Conservation (phyloP, 768 basidiomycete species). For the Kwoniella sp. region DNA sequence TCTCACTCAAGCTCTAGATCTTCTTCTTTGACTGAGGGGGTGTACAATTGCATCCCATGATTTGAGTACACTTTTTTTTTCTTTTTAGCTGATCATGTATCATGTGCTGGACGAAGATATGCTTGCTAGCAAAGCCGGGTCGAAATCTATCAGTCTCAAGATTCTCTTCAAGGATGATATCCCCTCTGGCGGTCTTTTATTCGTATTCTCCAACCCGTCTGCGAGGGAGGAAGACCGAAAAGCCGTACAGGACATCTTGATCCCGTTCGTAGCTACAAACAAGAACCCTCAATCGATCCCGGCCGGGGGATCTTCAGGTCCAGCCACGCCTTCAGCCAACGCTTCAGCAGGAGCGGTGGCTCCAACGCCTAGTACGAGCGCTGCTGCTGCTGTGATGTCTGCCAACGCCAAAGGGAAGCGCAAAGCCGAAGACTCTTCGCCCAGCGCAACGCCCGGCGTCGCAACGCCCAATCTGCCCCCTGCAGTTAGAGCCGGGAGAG, state of each 20-base stretch:
- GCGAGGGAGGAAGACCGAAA: conserved; percentile 43
- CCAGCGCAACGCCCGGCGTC: conserved; percentile 3
- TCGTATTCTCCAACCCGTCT: conserved; percentile 48
- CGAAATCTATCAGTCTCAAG: conserved; percentile 50
- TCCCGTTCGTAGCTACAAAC: conserved; percentile 46
- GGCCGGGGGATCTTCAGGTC: not conserved
- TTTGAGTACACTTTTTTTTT: too few relatives aligned
- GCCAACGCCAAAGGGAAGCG: conserved; percentile 32
- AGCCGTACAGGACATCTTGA: conserved; percentile 49
- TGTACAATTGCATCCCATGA: too few relatives aligned
- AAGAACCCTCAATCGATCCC: conserved; percentile 22
- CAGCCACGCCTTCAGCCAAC: conserved; percentile 13
- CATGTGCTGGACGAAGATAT: too few relatives aligned
- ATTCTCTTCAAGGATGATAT: conserved; percentile 52
- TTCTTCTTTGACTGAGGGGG: too few relatives aligned
- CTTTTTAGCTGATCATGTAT: too few relatives aligned
- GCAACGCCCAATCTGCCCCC: conserved; percentile 4
- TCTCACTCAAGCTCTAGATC: too few relatives aligned
- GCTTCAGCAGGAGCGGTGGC: conserved; percentile 8
- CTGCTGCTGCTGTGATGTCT: conserved; percentile 17
- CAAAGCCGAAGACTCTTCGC: conserved; percentile 35
- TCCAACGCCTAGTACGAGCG: conserved; percentile 12
- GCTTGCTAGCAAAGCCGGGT: conserved; percentile 53
- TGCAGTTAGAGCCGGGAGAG: conserved; percentile 3
- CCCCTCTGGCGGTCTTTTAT: conserved; percentile 47